These are phyloP conservation scores for Trichoderma sp. DNA, from an alignment of 2,329 filamentous ascomycete genomes.

Conservation along the genomic window DNA sequence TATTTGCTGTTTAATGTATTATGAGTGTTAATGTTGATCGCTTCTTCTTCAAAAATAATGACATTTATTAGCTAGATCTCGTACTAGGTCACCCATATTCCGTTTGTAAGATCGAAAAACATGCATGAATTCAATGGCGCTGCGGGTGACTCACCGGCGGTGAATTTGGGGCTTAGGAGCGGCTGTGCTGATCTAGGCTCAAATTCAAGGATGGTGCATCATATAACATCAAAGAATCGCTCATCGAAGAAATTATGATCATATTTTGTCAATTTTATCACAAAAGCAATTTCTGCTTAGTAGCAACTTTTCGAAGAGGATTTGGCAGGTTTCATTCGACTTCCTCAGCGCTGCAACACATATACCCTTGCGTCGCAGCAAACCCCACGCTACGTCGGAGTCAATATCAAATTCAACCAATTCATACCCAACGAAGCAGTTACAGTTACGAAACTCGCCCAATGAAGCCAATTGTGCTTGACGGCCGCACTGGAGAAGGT, in stretches of 20 bases:
- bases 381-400: background rate
- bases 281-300: background rate
- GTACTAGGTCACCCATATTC: background rate
- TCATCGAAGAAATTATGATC: background rate
- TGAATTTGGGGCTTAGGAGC: conserved; percentile 3
- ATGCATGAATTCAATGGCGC: background rate
- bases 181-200: background rate
- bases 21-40: too few relatives aligned
- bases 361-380: background rate
- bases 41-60: too few relatives aligned
- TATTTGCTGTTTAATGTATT: background rate
- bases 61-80: background rate
- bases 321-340: background rate
- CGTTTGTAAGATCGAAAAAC: background rate
- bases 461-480: conserved; percentile 51
- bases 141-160: conserved; percentile 20
- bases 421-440: background rate
- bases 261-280: too few relatives aligned
- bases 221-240: background rate
- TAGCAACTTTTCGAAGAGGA: background rate
- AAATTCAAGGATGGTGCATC: background rate
- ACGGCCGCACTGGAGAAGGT: conserved; percentile 63
- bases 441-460: background rate
- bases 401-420: background rate
- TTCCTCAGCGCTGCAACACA: background rate